Base-by-base conservation (phyloP, 2,329 filamentous ascomycete species). In the Penicillium digitatum region DNA sequence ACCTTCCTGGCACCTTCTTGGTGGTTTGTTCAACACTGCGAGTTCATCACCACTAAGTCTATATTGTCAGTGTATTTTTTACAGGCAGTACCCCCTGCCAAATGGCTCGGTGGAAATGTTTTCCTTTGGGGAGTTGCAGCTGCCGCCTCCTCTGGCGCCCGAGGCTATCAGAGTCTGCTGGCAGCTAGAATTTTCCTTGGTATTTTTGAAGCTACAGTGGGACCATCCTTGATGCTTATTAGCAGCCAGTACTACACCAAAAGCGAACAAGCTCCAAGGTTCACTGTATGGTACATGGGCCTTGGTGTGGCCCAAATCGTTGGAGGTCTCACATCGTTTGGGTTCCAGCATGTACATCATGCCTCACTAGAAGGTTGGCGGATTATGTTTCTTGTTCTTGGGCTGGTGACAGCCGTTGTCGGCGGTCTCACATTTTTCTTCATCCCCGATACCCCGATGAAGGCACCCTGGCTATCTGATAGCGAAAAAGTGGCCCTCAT, bases 241-340 rank as follows among this genome's bases (percentile, higher is more conserved):
- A 83, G 79, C 59, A 82, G 80, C 54, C 78, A 82, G 64, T 86
- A 81, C 77, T 86, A 84, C 48, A 79, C 76, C 27, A 79, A 79
- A 54, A 74, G 74, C 2, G 83, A 86, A 66, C 81, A 82, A 63
- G 80, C 82, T 3, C 80, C 81, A 8, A 78, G 83, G 9, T 83
- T 84, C 66, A 81, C 78, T 18, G 76, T 85, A 63, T 86, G 83
- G 83, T 86, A 84, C 64, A 75, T 78, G 32, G 82, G 83, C 9
- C 73, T 86, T 12, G 83, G 84, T 1, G 69, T 83, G 3, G 82
- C 82, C 6, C 83, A 86, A 69, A 65, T 64, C 2, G 11, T 65
- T 4, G 62, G 62, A n/a, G 62, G 62, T 3, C 52, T 65, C 26
- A 68, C 80, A 22, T 79, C 76, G 6, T 85, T 78, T 58, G 82